Base-by-base conservation (phyloP, 495 filamentous ascomycete genomes). In the Podospora appendiculata region DNA sequence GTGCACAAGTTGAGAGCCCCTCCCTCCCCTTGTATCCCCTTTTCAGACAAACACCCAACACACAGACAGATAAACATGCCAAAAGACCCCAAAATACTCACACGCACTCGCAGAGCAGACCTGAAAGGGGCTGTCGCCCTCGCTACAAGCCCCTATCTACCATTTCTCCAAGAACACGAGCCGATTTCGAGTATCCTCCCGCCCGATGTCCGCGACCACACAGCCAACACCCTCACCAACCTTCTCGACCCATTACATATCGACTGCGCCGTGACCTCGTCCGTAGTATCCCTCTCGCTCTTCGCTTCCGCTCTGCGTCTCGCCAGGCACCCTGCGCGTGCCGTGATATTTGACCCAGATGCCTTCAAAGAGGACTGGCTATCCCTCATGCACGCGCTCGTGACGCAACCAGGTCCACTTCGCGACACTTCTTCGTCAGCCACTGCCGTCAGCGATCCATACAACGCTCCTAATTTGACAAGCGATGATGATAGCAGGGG, bases 301-400 rank as follows among this genome's bases (percentile, higher is more conserved):
- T 52, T 67, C 39, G 25, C 46, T 8, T 51, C 53, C 0, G 52
- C 59, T 5, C 45, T 67, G 17, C 45, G 47, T 3, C 50, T 53
- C 2, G 61, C 64, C 1, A 40, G 59, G 14, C 32, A 48, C 3
- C 60, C 58, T 16, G 2, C 47, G 6, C 41, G 48, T 17, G 25
- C 57, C 12, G 34, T 60, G 13, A 41, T 10, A 11, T 63, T 61
- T 49, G 64, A 67, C 44, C 64, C 61, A 0, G 45, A 59, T 43
- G 47, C 52, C 13, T 62, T 67, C 39, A 63, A 59, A 11, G 64
- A 61, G 12, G 61, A 64, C 45, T 58, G 53, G 47, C 61, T 60
- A 14, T 45, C 52, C 39, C 43, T 67, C 36, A 59, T 49, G 14
- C 41, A 64, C 35, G 49, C 48, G 10, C 58, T 67, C 1, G 45